Conservation (phyloP, 2,329 filamentous ascomycete genomes). For the Alternaria atra region DNA sequence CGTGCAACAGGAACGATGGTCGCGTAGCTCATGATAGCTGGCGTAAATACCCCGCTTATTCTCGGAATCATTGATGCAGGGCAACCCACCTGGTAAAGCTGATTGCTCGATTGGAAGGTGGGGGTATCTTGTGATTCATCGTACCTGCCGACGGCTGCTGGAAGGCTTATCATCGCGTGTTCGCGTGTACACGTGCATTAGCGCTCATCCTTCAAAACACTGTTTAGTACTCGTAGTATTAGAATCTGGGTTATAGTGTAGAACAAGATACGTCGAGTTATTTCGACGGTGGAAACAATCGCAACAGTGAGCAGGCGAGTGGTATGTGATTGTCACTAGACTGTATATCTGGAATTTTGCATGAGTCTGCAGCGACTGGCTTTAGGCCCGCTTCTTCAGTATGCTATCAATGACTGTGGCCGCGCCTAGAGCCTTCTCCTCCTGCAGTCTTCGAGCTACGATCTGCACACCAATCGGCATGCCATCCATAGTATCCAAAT, state of each 20-base stretch:
- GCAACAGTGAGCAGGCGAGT: neutral
- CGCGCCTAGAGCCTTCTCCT: conserved; percentile 52
- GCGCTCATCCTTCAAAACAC: neutral
- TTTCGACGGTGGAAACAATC: neutral
- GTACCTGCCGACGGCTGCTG: conserved; percentile 15
- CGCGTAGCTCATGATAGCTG: conserved; percentile 13
- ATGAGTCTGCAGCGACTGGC: neutral
- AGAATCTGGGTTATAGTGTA: neutral
- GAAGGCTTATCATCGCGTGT: conserved; percentile 22
- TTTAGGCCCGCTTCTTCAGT: neutral
- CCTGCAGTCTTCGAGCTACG: conserved; percentile 47
- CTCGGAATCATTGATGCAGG: conserved; percentile 1
- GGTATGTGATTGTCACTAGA: neutral
- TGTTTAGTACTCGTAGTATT: neutral
- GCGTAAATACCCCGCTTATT: conserved; percentile 25
- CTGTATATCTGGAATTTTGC: neutral
- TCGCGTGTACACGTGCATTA: conserved; percentile 22
- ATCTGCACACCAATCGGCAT: conserved; percentile 51
- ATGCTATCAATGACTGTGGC: conserved; percentile 40
- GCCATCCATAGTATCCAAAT: conserved; percentile 46
- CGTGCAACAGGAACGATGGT: neutral
- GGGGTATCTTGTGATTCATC: conserved; percentile 20
- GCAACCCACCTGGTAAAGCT: conserved; percentile 1
- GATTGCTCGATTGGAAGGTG: conserved; percentile 18
- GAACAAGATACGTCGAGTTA: neutral